Conservation (phyloP, 2,329 filamentous ascomycete species). For the Penicillium psychrosexuale region DNA sequence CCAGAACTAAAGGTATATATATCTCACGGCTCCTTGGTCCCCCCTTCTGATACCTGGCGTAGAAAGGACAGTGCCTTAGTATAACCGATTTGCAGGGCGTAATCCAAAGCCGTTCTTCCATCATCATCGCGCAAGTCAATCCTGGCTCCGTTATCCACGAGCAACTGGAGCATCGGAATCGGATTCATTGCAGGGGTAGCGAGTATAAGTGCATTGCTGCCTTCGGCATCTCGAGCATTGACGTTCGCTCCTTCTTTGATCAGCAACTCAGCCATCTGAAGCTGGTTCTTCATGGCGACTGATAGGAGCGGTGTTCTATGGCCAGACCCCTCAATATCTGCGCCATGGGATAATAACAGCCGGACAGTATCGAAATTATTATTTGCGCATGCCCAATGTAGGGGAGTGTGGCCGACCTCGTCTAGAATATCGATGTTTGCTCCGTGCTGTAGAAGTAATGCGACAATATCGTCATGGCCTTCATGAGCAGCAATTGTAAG, state of each 20-base stretch:
- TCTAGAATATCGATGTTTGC: not conserved
- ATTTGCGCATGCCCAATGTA: not conserved
- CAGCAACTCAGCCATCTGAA: not conserved
- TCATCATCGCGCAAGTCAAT: not conserved
- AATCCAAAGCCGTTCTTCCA: not conserved
- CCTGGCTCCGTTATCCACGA: not conserved
- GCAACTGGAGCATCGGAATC: not conserved
- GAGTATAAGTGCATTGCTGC: not conserved
- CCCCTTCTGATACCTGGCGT: not conserved
- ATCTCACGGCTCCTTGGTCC: not conserved
- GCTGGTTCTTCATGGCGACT: not conserved
- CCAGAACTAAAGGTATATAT: too few species aligned
- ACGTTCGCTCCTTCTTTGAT: conserved; percentile 1
- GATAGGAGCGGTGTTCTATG: not conserved
- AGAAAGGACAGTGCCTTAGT: not conserved
- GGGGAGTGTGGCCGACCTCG: not conserved
- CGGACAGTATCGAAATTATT: not conserved
- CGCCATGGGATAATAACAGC: not conserved
- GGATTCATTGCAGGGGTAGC: not conserved
- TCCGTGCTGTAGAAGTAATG: not conserved
- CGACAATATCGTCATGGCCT: not conserved
- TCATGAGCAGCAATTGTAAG: conserved; percentile 12
- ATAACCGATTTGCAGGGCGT: not conserved
- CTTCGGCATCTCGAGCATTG: not conserved
- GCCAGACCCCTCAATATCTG: not conserved